Base-by-base conservation (phyloP, 2,329 filamentous ascomycete genomes). In the Emmonsiellopsis sp. region DNA sequence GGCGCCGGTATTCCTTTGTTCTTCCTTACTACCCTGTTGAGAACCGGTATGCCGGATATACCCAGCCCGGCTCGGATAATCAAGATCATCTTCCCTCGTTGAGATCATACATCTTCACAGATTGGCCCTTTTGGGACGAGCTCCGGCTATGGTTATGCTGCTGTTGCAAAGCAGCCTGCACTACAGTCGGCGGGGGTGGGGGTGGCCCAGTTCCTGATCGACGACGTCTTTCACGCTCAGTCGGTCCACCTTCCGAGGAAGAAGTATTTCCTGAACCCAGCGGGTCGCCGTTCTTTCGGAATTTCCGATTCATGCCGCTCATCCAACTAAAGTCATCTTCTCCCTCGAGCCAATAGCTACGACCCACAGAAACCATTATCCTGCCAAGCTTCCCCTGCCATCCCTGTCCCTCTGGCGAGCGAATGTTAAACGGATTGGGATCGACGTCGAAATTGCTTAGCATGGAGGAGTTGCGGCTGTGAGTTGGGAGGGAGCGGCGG, bases 341-440 rank as follows among this genome's bases (percentile, higher is more conserved):
- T 56, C 72, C 70, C 34, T 86, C 87, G 13, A 95, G 74, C 90
- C 91, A 96, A 73, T 94, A 96, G 54, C 77, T 78, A 59, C 80
- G 81, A 40, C 86, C 86, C 27, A 88, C 76, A 8, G 78, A 78
- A 32, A 95, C 77, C 87, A 96, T 87, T 34, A 80, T 65, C 50
- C 91, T 79, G n/a, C 90, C 91, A 9, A 94, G 64, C 62, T 82
- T 84, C 36, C 90, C 91, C 67, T 79, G 80, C 81, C 87, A 90
- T 14, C 90, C 90, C 57, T 86, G 78, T 9, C 89, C 88, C 53
- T 88, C 84, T n/a, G 85, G 82, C 44, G 82, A 80, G 50, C 81
- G 82, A 34, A 74, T 71, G 0, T 81, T 79, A 69, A 95, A 95
- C 0, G 88, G 75, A 71, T 88, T 83, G 57, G 83, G 79, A 36